phyloP scores from a whole-genome alignment of 805 yeast genomes.

The Yueomyces sinensis region DNA sequence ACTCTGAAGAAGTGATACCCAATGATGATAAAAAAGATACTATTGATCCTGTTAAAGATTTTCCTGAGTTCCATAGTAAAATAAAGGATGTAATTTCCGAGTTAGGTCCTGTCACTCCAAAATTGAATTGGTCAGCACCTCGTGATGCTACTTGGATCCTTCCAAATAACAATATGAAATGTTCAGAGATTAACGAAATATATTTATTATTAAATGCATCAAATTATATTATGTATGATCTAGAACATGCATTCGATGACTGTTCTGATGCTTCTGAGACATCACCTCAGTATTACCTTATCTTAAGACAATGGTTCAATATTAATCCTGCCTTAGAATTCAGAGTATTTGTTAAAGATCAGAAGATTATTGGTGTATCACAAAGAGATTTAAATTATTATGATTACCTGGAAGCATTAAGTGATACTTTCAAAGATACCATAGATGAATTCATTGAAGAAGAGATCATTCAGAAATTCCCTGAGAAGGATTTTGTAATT shows the following conservation, averaged over 20 bases:
- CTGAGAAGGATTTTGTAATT: conserved; percentile 46
- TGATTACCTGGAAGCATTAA: conserved; percentile 44
- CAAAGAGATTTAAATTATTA: conserved; percentile 85
- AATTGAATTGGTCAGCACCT: conserved; percentile 95
- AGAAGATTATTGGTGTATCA: conserved; percentile 54
- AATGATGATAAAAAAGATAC: conserved; percentile 2
- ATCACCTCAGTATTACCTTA: conserved; percentile 41
- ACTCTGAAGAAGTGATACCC: conserved; percentile 13
- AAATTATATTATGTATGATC: conserved; percentile 76
- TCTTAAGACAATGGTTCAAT: conserved; percentile 70
- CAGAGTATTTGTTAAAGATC: conserved; percentile 63
- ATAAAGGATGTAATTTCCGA: conserved; percentile 34
- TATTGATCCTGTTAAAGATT: conserved; percentile 34
- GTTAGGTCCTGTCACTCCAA: conserved; percentile 63
- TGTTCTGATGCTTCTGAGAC: conserved; percentile 21
- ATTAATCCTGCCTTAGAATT: conserved; percentile 88
- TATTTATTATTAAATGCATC: conserved; percentile 77
- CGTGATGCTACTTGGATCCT: conserved; percentile 89
- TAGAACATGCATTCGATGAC: conserved; percentile 55
- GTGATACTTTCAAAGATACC: conserved; percentile 32
- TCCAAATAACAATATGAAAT: conserved; percentile 61
- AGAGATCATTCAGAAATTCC: conserved; percentile 34
- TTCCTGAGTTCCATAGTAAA: conserved; percentile 45
- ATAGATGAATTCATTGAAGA: conserved; percentile 45
- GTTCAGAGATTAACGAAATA: conserved; percentile 58